These are phyloP conservation scores for Cyclotella kingstonii DNA, from an alignment of 108 stramenopile genomes.

Conservation along the genomic window DNA sequence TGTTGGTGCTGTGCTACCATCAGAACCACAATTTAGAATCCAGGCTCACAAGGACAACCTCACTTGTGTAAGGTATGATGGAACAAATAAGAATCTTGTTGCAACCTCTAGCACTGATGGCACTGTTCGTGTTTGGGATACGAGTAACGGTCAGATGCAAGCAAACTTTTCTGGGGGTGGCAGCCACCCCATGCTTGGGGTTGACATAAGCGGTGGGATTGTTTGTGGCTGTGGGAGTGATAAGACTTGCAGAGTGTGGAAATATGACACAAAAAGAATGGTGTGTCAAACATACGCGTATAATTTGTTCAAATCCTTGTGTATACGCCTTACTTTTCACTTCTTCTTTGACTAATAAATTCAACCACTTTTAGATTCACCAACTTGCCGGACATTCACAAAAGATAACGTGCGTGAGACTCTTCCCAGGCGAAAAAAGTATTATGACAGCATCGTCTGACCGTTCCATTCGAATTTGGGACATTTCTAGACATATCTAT, in stretches of 20 bases:
- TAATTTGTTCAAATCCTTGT: no score
- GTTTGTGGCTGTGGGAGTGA: conserved; percentile 74
- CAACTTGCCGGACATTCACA: conserved; percentile 83
- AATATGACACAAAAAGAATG: conserved; percentile 69
- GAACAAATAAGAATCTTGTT: conserved; percentile 54
- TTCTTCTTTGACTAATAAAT: no score
- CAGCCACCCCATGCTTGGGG: conserved; percentile 58
- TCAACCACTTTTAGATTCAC: conserved; percentile 65
- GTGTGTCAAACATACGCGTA: conserved; percentile 24
- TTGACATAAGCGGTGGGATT: conserved; percentile 66
- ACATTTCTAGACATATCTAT: conserved; percentile 79
- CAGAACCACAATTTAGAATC: conserved; percentile 53
- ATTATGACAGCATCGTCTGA: conserved; percentile 81
- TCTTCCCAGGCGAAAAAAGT: conserved; percentile 58
- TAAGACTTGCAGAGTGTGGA: conserved; percentile 87
- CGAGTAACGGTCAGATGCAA: conserved; percentile 58
- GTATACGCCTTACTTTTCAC: no score
- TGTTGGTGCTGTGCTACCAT: conserved; percentile 56
- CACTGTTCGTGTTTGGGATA: conserved; percentile 76
- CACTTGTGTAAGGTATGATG: conserved; percentile 68
- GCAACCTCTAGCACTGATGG: conserved; percentile 71
- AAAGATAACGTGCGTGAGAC: conserved; percentile 75
- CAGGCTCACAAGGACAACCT: conserved; percentile 66
- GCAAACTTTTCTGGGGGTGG: conserved; percentile 62
- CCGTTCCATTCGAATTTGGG: conserved; percentile 81